Conservation (phyloP, 1,284 basidiomycete genomes). For the Dichomitus squalens region DNA sequence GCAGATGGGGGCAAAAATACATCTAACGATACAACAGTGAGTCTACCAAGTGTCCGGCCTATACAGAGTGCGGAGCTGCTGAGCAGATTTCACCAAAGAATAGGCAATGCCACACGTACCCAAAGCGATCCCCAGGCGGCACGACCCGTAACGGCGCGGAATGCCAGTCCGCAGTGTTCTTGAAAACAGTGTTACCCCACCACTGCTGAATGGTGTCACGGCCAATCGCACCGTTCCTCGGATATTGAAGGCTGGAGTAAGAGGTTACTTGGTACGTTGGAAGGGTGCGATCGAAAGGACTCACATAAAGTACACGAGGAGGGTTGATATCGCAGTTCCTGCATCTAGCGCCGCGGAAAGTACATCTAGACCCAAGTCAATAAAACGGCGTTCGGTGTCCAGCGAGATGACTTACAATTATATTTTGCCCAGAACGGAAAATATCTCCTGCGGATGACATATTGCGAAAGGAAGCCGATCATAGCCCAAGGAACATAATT, state of each 20-base stretch:
- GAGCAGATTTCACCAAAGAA: background rate
- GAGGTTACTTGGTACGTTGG: too few relatives aligned
- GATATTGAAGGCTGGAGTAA: constrained; percentile 42
- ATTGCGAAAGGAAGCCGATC: constrained; percentile 46
- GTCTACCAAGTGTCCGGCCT: constrained; percentile 23
- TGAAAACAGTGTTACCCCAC: constrained; percentile 47
- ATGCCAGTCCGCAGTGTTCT: constrained; percentile 37
- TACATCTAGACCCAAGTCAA: constrained; percentile 37
- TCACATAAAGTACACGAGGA: constrained; percentile 50
- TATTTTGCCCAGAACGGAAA: constrained; percentile 49
- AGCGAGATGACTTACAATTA: constrained; percentile 38
- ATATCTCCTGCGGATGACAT: constrained; percentile 38
- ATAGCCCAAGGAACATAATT: constrained; percentile 45
- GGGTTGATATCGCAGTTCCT: constrained; percentile 46
- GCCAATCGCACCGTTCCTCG: constrained; percentile 46
- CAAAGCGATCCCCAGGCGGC: constrained; percentile 32
- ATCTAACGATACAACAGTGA: constrained; percentile 24
- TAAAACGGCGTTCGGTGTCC: background rate
- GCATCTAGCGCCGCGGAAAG: constrained; percentile 55
- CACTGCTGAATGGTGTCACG: constrained; percentile 36
- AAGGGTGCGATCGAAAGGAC: too few relatives aligned
- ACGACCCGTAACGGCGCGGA: constrained; percentile 29
- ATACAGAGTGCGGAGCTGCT: too few relatives aligned
- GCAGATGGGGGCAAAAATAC: constrained; percentile 18
- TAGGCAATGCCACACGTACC: constrained; percentile 25